Evolutionary conservation across 1,139 yeast species (phyloP).

Genomic region (Saccharomyces uvarum): DNA sequence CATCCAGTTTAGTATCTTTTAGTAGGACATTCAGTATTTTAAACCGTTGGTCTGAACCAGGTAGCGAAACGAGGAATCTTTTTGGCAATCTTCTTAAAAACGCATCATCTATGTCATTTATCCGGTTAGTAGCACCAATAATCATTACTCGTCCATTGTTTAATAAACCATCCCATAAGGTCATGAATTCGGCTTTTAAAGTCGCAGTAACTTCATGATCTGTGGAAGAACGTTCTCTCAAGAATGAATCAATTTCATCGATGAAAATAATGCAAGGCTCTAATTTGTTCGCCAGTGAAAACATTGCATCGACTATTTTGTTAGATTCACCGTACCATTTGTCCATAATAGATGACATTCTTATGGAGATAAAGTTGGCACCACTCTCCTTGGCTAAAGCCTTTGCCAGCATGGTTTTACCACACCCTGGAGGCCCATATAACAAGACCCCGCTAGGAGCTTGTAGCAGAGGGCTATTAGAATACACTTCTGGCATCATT

Average conservation of each 20-base stretch:
- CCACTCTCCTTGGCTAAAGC: conserved; percentile 90
- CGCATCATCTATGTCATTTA: conserved; percentile 85
- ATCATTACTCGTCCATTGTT: conserved; percentile 74
- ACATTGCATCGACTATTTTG: conserved; percentile 88
- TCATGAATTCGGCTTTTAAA: conserved; percentile 95
- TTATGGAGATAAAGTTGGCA: conserved; percentile 82
- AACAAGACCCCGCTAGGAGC: conserved; percentile 93
- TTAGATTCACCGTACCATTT: conserved; percentile 98
- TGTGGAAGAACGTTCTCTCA: conserved; percentile 72
- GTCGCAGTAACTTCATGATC: conserved; percentile 97
- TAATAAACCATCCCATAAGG: conserved; percentile 88
- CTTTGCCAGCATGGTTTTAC: conserved; percentile 94
- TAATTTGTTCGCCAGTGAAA: conserved; percentile 79
- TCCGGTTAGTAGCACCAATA: conserved; percentile 92
- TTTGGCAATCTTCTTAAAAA: conserved; percentile 91
- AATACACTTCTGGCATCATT: conserved; percentile 43
- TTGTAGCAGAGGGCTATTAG: conserved; percentile 47
- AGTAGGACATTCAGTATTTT: conserved; percentile 63
- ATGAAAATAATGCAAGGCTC: conserved; percentile 94
- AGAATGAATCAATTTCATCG: conserved; percentile 92
- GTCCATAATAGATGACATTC: conserved; percentile 94
- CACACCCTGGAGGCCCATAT: conserved; percentile 97
- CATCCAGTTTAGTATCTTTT: conserved; percentile 54
- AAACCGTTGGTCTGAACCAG: conserved; percentile 59
- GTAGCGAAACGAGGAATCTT: conserved; percentile 72